phyloP scores from a whole-genome alignment of 768 basidiomycete genomes.

The Naganishia vaughanmartiniae region DNA sequence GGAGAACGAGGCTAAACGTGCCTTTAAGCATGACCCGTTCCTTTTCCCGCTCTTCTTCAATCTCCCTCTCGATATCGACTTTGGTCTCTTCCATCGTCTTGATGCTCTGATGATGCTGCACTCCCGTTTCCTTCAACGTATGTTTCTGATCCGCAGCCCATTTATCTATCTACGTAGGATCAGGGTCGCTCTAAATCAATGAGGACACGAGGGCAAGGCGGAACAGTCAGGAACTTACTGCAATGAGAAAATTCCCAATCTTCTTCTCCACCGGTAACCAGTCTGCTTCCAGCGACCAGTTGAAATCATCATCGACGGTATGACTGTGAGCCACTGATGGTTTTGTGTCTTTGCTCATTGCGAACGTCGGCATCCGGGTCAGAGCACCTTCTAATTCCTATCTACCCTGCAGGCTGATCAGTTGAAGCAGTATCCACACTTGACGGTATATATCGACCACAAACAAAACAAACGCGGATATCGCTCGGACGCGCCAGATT shows the following conservation, averaged over 20 bases:
- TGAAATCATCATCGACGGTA: slow-evolving; percentile 16
- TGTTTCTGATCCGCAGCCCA: slow-evolving; percentile 72
- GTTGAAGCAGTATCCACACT: slow-evolving; percentile 13
- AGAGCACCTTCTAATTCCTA: background rate
- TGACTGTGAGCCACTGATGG: slow-evolving; percentile 8
- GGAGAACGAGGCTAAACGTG: slow-evolving; percentile 62
- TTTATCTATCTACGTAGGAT: slow-evolving; percentile 49
- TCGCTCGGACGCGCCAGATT: slow-evolving; percentile 8
- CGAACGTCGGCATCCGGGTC: background rate
- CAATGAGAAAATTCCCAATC: slow-evolving; percentile 16
- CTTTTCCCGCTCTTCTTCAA: slow-evolving; percentile 68
- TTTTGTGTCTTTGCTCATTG: slow-evolving; percentile 22
- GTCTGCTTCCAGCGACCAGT: slow-evolving; percentile 13
- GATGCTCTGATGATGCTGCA: slow-evolving; percentile 63
- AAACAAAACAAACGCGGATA: slow-evolving; percentile 13
- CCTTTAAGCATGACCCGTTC: slow-evolving; percentile 77
- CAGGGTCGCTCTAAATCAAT: background rate
- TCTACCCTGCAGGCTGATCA: background rate
- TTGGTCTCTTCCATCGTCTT: slow-evolving; percentile 65
- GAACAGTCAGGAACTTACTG: slow-evolving; percentile 1
- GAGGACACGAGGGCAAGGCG: background rate
- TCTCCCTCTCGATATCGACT: slow-evolving; percentile 66
- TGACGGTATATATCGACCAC: background rate
- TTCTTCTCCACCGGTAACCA: slow-evolving; percentile 21
- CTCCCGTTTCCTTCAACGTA: slow-evolving; percentile 67